Conservation (phyloP, 2,329 filamentous ascomycete genomes). For the Alternaria burnsii region DNA sequence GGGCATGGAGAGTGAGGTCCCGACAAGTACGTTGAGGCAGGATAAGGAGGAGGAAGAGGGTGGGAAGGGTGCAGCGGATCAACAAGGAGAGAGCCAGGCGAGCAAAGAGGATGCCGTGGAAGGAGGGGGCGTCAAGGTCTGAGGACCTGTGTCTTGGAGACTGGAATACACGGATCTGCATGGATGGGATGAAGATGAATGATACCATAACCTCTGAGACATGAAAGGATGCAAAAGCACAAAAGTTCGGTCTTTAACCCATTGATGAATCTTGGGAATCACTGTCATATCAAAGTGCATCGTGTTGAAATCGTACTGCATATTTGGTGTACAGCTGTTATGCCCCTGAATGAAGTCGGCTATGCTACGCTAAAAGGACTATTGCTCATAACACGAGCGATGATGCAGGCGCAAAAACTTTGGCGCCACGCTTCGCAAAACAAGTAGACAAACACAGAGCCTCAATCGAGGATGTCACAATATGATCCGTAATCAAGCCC, state of each 20-base stretch:
- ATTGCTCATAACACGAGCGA: conserved; percentile 13
- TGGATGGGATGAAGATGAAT: background rate
- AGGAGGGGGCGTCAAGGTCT: conserved; percentile 1
- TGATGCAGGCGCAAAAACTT: background rate
- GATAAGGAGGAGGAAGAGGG: conserved; percentile 28
- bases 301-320: background rate
- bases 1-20: conserved; percentile 40
- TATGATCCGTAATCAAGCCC: background rate
- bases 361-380: conserved; percentile 15
- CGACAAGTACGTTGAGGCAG: conserved; percentile 46
- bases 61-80: background rate
- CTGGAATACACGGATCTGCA: background rate
- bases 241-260: background rate
- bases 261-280: background rate
- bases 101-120: background rate
- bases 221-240: background rate
- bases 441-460: background rate
- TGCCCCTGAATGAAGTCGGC: background rate
- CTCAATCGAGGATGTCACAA: background rate
- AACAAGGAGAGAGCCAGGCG: background rate
- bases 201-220: conserved; percentile 3
- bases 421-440: conserved; percentile 15
- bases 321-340: conserved; percentile 2
- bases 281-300: background rate
- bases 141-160: background rate